A percentile compares a stretch with the other conserved stretches of the same genome.
These are phyloP conservation scores for Xylariaceae sp. DNA, from an alignment of 2,329 filamentous ascomycete genomes.

Conservation along the genomic window DNA sequence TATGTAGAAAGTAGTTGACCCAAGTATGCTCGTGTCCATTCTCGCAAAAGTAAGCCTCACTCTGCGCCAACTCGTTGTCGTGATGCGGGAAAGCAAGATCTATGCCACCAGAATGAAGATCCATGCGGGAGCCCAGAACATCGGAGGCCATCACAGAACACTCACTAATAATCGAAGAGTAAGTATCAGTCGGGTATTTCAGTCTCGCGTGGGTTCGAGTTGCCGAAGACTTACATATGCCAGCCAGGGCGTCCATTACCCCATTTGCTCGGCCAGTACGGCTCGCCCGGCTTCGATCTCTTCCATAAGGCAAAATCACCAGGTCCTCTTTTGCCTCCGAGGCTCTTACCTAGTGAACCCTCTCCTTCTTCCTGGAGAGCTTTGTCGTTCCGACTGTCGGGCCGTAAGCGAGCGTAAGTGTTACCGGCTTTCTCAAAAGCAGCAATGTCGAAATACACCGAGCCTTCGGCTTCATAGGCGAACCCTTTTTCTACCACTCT, in stretches of 20 bases:
- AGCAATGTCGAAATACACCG: conserved; percentile 89
- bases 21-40: conserved; percentile 61
- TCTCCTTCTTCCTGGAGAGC: conserved; percentile 84
- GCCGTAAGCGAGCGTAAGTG: conserved; percentile 78
- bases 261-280: conserved; percentile 85
- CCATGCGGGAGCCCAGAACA: conserved; percentile 77
- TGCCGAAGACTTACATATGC: conserved; percentile 62
- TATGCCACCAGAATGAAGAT: conserved; percentile 89
- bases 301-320: conserved; percentile 96
- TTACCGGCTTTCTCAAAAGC: conserved; percentile 83
- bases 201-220: background rate
- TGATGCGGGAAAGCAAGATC: conserved; percentile 90
- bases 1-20: conserved; percentile 96
- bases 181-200: conserved; percentile 2
- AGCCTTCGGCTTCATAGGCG: conserved; percentile 76
- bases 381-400: conserved; percentile 80
- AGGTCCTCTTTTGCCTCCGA: conserved; percentile 65
- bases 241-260: conserved; percentile 84
- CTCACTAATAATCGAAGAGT: conserved; percentile 12
- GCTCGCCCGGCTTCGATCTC: conserved; percentile 84
- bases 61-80: conserved; percentile 78
- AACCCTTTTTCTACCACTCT: conserved; percentile 80
- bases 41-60: conserved; percentile 64
- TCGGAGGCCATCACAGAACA: conserved; percentile 71
- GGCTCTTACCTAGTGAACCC: conserved; percentile 65